Base-by-base conservation (phyloP, 2,329 filamentous ascomycete genomes). In the Xylaria arbuscula region DNA sequence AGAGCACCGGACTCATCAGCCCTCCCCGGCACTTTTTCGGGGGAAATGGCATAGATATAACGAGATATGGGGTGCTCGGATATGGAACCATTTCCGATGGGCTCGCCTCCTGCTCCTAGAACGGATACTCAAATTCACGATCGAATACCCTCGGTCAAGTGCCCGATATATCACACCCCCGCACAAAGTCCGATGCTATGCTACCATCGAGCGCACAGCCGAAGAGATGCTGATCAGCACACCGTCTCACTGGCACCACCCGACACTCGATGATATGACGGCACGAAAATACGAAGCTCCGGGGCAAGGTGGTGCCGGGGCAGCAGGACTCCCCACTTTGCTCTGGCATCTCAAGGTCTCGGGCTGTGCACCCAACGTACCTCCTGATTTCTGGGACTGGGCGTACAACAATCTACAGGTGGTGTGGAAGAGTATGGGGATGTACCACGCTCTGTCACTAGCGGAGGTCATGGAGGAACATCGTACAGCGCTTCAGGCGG, bases 31-130 rank as follows among this genome's bases (percentile, higher is more conserved):
- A 11, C 80, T 87, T 61, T 88, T 87, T 68, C 81, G 83, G 19
- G 82, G 83, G 13, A 80, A 82, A 62, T 89, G 87, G 72, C 87
- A 90, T 74, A 75, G 82, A 24, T 90, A 90, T 72, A 76, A 77
- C 17, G 83, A 85, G 69, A 83, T 88, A 63, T 88, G 84, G 81
- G 78, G 83, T 19, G 85, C 84, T 9, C 82, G 85, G 28, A 81
- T 86, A 48, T 90, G 86, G 86, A 87, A 86, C 67, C 84, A 89
- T 71, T 88, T 86, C 72, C 86, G 88, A 28, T 88, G 86, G 82
- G 82, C 83, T 7, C 84, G 86, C n/a, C 84, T 89, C 28, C 76
- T 89, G 10, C 74, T 84, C 17, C 85, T 83, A 73, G 83, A 88
- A 68, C 80, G 82, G 50, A 82, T 90, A 13, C 76, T 86, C 10